Percentiles rank a stretch among this genome's conserved stretches.
Evolutionary conservation across 805 yeast genomes (phyloP).

Genomic region (Candida dendrica): DNA sequence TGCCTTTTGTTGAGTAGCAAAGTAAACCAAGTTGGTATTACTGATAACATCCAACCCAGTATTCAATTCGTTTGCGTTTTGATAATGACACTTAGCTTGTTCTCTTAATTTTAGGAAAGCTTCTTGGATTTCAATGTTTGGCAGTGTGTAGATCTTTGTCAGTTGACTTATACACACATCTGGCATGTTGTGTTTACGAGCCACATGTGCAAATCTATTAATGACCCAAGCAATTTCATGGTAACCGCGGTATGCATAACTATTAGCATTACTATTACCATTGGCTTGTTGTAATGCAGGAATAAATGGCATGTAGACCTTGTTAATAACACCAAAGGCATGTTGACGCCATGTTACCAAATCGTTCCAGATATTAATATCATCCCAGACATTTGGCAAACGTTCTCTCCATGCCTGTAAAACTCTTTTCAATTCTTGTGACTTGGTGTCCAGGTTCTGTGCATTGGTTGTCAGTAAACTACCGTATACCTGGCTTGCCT

Average conservation of each 20-base stretch:
- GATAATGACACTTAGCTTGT: conserved; percentile 96
- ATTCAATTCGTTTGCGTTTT: conserved; percentile 80
- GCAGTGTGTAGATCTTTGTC: conserved; percentile 89
- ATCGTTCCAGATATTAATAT: conserved; percentile 95
- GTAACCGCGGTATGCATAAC: conserved; percentile 94
- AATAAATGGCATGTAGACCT: conserved; percentile 86
- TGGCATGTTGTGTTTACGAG: conserved; percentile 92
- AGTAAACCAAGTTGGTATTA: conserved; percentile 91
- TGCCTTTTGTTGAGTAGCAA: conserved; percentile 96
- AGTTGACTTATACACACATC: conserved; percentile 92
- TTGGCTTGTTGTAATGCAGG: conserved; percentile 73
- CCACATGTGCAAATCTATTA: conserved; percentile 96
- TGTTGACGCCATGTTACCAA: conserved; percentile 98
- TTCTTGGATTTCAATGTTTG: conserved; percentile 96
- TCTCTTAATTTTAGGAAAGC: conserved; percentile 93
- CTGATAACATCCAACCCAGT: conserved; percentile 96
- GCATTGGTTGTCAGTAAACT: conserved; percentile 85
- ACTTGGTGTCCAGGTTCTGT: conserved; percentile 83
- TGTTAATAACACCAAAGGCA: conserved; percentile 92
- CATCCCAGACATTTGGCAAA: conserved; percentile 95
- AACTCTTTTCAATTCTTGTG: conserved; percentile 91
- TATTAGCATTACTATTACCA: conserved; percentile 66
- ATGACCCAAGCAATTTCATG: conserved; percentile 99
- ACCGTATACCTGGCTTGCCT: conserved; percentile 90
- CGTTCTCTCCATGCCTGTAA: conserved; percentile 98